These are phyloP conservation scores for Fonsecaea monophora DNA, from an alignment of 2,329 filamentous ascomycete genomes.

Conservation along the genomic window DNA sequence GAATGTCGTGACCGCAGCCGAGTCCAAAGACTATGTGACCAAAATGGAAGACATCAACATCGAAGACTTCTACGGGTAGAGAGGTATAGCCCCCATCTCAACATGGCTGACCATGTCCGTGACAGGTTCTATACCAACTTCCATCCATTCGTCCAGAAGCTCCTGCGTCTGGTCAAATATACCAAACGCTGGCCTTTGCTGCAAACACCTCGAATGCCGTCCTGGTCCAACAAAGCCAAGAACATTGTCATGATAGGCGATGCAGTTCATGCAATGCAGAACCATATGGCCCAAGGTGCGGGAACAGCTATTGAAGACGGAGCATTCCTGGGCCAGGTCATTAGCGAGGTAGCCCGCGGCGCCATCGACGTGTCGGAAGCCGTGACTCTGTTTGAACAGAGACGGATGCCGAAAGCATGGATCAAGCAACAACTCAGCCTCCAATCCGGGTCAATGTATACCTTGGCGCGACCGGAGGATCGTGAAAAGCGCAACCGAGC, in stretches of 20 bases:
- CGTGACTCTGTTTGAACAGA: slow-evolving; percentile 48
- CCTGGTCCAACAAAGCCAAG: slow-evolving; percentile 50
- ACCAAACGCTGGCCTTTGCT: slow-evolving; percentile 51
- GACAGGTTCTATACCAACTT: slow-evolving; percentile 17
- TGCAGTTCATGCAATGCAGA: slow-evolving; percentile 49
- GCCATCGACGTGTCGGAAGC: slow-evolving; percentile 46
- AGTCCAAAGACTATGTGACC: slow-evolving; percentile 15
- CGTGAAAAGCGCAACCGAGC: slow-evolving; percentile 7
- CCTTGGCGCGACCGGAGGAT: slow-evolving; percentile 10
- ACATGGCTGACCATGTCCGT: not conserved
- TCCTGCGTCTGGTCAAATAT: slow-evolving; percentile 15
- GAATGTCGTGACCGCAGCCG: slow-evolving; percentile 18
- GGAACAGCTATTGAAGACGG: slow-evolving; percentile 55
- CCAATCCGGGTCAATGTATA: slow-evolving; percentile 14
- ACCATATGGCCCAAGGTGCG: slow-evolving; percentile 54
- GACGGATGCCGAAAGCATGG: slow-evolving; percentile 52
- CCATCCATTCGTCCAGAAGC: slow-evolving; percentile 16
- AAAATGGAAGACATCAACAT: slow-evolving; percentile 21
- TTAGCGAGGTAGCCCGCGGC: slow-evolving; percentile 46
- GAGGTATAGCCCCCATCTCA: not conserved
- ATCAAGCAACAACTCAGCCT: slow-evolving; percentile 49
- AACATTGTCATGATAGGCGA: slow-evolving; percentile 52
- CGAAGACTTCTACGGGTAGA: slow-evolving; percentile 17
- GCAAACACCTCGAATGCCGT: slow-evolving; percentile 50
- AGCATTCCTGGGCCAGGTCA: slow-evolving; percentile 48